These are phyloP conservation scores for Camelina hispida DNA, from an alignment of 345 rosid genomes.

Conservation along the genomic window DNA sequence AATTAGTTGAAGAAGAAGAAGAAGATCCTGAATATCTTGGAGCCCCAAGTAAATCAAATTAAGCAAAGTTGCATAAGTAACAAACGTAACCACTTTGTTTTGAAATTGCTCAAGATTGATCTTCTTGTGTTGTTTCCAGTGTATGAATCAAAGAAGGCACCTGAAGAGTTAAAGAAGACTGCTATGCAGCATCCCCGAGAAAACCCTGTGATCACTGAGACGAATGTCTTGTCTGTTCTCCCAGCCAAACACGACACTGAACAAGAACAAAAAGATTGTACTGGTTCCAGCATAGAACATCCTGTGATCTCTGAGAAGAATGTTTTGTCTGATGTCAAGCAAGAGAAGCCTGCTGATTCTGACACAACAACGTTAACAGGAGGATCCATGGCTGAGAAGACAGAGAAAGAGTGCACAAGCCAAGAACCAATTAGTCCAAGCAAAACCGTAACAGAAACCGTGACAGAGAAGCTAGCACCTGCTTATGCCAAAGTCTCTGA, in stretches of 20 bases:
- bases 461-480: conserved; percentile 56
- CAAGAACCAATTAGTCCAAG: conserved; percentile 40
- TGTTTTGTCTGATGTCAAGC: conserved; percentile 38
- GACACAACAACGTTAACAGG: not conserved
- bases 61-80: not conserved
- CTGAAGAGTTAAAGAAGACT: conserved; percentile 53
- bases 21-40: conserved; percentile 72
- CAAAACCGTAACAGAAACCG: conserved; percentile 51
- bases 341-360: conserved; percentile 32
- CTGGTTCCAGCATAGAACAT: conserved; percentile 17
- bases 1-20: conserved; percentile 34
- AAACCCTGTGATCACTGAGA: conserved; percentile 51
- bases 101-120: conserved; percentile 6
- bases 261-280: conserved; percentile 33
- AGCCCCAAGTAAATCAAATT: conserved; percentile 64
- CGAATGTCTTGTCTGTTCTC: conserved; percentile 51
- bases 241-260: conserved; percentile 32
- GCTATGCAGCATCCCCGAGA: conserved; percentile 60
- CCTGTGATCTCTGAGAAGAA: conserved; percentile 37
- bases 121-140: conserved; percentile 48
- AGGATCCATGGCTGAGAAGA: conserved; percentile 16
- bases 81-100: not conserved
- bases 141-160: conserved; percentile 77
- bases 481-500: conserved; percentile 55
- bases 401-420: conserved; percentile 10